phyloP scores from a whole-genome alignment of 192 early-diverging fungal genomes.

The Coemansia biformis region DNA sequence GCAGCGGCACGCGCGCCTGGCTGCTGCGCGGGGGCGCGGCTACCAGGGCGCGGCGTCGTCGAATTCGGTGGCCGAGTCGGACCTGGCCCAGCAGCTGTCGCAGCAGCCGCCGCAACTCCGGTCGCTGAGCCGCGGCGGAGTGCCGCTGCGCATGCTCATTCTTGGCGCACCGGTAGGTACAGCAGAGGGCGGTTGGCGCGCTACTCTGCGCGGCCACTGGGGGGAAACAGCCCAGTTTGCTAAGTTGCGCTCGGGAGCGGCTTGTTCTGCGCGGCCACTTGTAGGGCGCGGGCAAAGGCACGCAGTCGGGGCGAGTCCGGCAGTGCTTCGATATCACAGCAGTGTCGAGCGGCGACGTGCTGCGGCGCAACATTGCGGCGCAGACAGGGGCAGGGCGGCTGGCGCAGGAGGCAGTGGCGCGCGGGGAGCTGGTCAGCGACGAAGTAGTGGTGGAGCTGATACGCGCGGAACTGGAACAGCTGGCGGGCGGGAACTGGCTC shows the following conservation, averaged over 20 bases:
- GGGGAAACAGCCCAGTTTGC: background rate
- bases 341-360: constrained; percentile 83
- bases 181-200: constrained; percentile 1
- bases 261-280: too few relatives aligned
- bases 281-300: constrained; percentile 86
- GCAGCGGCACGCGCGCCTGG: background rate
- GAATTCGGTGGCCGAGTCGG: background rate
- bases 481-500: constrained; percentile 60
- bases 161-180: constrained; percentile 70
- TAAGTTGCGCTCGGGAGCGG: too few relatives aligned
- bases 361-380: constrained; percentile 74
- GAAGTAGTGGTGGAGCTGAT: constrained; percentile 41
- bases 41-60: constrained; percentile 4
- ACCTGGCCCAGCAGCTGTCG: background rate
- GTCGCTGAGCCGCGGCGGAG: constrained; percentile 24
- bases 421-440: constrained; percentile 41
- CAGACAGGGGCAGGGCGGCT: constrained; percentile 57
- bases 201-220: background rate
- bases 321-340: constrained; percentile 60
- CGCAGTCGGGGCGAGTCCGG: constrained; percentile 74
- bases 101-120: constrained; percentile 8
- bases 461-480: constrained; percentile 26
- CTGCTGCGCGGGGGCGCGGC: background rate
- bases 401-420: constrained; percentile 50
- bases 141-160: constrained; percentile 62